A percentile compares a stretch with the other conserved stretches of the same genome.
Evolutionary conservation across 257 asterid species (phyloP).

Genomic region (Solanum ahanhuiri): DNA sequence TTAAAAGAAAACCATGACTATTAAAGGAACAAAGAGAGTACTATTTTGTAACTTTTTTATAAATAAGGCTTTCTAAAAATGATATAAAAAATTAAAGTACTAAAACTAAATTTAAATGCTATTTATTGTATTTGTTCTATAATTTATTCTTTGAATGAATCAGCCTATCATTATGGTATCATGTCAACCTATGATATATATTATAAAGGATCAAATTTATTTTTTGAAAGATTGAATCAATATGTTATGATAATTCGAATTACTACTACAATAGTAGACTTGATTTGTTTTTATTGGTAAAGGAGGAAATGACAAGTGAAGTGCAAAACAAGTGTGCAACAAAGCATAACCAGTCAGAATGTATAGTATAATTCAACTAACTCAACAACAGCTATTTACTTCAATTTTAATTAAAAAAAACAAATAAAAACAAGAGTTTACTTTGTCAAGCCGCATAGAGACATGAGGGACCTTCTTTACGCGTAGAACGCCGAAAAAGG

Average conservation of each 20-base stretch:
- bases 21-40: too few relatives aligned
- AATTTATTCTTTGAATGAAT: too few relatives aligned
- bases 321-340: not conserved
- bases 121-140: not conserved
- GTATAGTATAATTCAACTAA: not conserved
- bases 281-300: too few relatives aligned
- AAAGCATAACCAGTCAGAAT: not conserved
- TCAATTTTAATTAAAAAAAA: not conserved
- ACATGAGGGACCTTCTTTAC: not conserved
- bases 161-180: too few relatives aligned
- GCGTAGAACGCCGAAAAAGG: conserved; percentile 15
- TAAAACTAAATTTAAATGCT: too few relatives aligned
- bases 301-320: not conserved
- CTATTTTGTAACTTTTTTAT: too few relatives aligned
- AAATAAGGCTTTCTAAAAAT: not conserved
- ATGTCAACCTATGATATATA: too few relatives aligned
- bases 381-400: not conserved
- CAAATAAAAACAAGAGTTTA: not conserved
- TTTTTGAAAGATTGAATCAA: too few relatives aligned
- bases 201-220: too few relatives aligned
- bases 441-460: not conserved
- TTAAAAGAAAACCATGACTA: too few relatives aligned
- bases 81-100: not conserved
- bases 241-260: too few relatives aligned
- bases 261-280: too few relatives aligned